Evolutionary conservation across 1,284 basidiomycete genomes (phyloP).

Genomic region (Uromyces viciae-fabae): DNA sequence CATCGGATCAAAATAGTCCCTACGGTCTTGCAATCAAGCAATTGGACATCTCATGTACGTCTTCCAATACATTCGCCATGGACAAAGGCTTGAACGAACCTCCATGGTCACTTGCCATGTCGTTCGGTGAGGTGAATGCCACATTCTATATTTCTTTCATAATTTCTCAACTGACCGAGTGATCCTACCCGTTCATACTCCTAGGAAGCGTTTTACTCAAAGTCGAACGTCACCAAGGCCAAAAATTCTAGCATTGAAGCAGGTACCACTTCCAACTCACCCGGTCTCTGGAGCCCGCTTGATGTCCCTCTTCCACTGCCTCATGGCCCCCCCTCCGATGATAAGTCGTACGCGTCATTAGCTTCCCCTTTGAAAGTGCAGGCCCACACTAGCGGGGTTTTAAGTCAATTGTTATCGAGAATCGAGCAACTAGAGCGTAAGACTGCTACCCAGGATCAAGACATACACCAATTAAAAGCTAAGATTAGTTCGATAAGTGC

Average conservation of each 20-base stretch:
- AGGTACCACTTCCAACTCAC: conserved; percentile 2
- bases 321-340: conserved; percentile 14
- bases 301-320: background rate
- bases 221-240: conserved; percentile 44
- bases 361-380: conserved; percentile 34
- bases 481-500: conserved; percentile 13
- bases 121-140: conserved; percentile 41
- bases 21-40: conserved; percentile 23
- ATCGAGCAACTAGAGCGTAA: conserved; percentile 43
- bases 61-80: conserved; percentile 1
- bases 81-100: conserved; percentile 5
- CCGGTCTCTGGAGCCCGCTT: conserved; percentile 31
- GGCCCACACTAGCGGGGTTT: conserved; percentile 16
- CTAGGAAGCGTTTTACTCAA: conserved; percentile 45
- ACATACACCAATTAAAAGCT: conserved; percentile 29
- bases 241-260: background rate
- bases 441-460: conserved; percentile 35
- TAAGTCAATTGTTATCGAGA: conserved; percentile 34
- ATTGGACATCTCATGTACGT: background rate
- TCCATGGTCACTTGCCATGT: conserved; percentile 33
- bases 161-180: background rate
- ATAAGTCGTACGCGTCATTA: conserved; percentile 7
- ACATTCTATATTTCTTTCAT: background rate
- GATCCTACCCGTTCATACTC: background rate
- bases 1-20: conserved; percentile 7